These are phyloP conservation scores for Xylona heveae DNA, from an alignment of 495 filamentous ascomycete genomes.

Conservation along the genomic window DNA sequence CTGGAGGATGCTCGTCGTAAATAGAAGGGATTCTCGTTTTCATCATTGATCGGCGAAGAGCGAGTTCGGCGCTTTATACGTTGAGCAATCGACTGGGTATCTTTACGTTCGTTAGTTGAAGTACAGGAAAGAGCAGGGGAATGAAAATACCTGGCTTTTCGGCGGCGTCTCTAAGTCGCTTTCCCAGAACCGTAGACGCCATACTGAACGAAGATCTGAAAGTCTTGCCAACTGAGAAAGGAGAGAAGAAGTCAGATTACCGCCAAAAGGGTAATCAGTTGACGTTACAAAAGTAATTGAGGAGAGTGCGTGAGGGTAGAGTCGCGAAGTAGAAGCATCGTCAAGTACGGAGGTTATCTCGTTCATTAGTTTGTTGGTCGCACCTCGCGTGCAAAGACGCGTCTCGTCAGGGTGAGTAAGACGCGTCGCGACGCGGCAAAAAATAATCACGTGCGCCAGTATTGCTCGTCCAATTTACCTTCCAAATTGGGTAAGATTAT, in stretches of 20 bases:
- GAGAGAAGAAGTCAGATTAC: conserved; percentile 6
- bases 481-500: too few species aligned
- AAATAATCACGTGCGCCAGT: too few species aligned
- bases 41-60: conserved; percentile 22
- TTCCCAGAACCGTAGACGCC: conserved; percentile 45
- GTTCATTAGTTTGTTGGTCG: too few species aligned
- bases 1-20: conserved; percentile 6
- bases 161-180: conserved; percentile 38
- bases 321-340: too few species aligned
- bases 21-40: conserved; percentile 31
- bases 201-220: conserved; percentile 19
- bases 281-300: too few species aligned
- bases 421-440: too few species aligned
- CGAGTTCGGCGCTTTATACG: conserved; percentile 41
- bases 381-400: too few species aligned
- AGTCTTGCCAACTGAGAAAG: conserved; percentile 2
- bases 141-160: conserved; percentile 32
- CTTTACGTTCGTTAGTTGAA: conserved; percentile 9
- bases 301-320: too few species aligned
- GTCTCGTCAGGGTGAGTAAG: too few species aligned
- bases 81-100: conserved; percentile 16
- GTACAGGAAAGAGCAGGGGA: conserved; percentile 11
- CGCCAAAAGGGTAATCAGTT: too few species aligned
- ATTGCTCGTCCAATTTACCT: too few species aligned
- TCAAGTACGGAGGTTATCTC: too few species aligned